phyloP scores from a whole-genome alignment of 192 early-diverging fungal species.

The Dimargaris cristalligena region DNA sequence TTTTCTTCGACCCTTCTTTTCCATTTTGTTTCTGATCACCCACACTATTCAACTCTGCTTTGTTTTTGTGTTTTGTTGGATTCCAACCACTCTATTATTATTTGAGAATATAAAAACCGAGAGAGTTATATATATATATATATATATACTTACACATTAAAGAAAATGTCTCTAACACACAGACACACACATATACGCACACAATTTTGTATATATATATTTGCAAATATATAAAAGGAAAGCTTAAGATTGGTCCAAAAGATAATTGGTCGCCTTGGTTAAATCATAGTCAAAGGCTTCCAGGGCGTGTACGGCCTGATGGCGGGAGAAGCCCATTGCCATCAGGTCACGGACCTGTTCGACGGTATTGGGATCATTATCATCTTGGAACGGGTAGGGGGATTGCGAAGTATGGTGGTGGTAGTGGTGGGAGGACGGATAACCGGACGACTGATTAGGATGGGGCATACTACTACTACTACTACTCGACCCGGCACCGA shows the following conservation, averaged over 20 bases:
- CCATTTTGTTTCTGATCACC: no score
- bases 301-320: constrained; percentile 48
- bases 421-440: neutral
- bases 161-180: no score
- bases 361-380: constrained; percentile 4
- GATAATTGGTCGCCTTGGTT: constrained; percentile 55
- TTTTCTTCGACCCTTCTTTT: no score
- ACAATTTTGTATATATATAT: no score
- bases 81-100: no score
- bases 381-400: neutral
- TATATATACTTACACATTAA: no score
- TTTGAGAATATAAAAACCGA: no score
- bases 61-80: no score
- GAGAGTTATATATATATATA: no score
- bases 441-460: neutral
- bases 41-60: no score
- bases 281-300: constrained; percentile 54
- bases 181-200: no score
- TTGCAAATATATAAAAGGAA: neutral
- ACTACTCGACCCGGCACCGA: no score
- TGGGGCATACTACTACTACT: neutral
- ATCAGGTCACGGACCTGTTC: constrained; percentile 35
- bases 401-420: neutral
- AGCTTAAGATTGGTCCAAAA: constrained; percentile 34
- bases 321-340: constrained; percentile 54